These are phyloP conservation scores for Mallotus repandus DNA, from an alignment of 441 rosid species.

Conservation along the genomic window DNA sequence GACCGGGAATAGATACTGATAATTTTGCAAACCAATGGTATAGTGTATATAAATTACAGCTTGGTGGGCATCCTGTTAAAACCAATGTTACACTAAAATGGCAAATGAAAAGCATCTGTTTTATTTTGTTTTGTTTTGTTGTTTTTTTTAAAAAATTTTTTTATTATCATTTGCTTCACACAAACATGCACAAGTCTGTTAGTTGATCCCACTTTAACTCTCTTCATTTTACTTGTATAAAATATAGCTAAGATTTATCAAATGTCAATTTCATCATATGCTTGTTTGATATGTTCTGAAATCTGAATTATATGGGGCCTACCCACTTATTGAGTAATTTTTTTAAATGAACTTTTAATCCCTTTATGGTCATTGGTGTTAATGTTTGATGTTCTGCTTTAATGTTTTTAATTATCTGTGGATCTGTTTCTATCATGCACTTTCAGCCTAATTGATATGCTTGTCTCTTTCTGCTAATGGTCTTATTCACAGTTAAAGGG, in stretches of 20 bases:
- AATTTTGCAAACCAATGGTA: not conserved
- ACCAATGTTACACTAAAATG: not conserved
- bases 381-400: not conserved
- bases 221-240: not conserved
- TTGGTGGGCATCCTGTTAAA: not conserved
- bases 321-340: not conserved
- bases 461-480: not conserved
- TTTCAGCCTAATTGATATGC: not conserved
- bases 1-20: not conserved
- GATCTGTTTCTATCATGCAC: not conserved
- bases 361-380: not conserved
- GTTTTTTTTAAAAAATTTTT: too few relatives aligned
- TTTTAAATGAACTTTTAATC: slow-evolving; percentile 5
- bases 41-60: not conserved
- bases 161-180: not conserved
- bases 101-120: not conserved
- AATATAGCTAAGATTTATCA: not conserved
- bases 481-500: slow-evolving; percentile 1
- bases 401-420: not conserved
- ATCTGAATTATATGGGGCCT: not conserved
- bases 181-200: not conserved
- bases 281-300: not conserved
- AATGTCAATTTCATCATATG: not conserved
- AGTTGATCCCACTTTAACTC: not conserved
- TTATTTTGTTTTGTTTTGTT: not conserved